Base-by-base conservation (phyloP, 2,329 filamentous ascomycete species). In the Fusarium solani-melongenae region DNA sequence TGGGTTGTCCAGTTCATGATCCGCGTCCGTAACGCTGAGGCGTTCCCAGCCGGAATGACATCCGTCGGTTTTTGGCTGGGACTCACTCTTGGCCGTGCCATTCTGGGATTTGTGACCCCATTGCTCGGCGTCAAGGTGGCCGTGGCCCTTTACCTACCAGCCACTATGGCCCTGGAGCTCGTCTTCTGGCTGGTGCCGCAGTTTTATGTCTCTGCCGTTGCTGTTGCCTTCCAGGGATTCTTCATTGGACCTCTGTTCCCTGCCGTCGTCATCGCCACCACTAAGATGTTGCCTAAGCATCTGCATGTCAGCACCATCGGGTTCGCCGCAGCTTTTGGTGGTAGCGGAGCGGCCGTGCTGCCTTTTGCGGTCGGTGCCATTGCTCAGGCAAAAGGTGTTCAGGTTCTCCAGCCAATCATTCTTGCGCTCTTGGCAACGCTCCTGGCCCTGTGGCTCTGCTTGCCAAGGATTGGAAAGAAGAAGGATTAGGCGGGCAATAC, bases 1-100 rank as follows among this genome's bases (percentile, higher is more conserved):
- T 96, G 94, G 94, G 93, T 96, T 65, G 92, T 95, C 61, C 91
- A 91, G 6, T 96, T 96, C 81, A 96, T 96, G 93, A 91, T 94
- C 29, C 88, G 90, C 36, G 91, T 94, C 7, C 89, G 94, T 7
- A 81, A 91, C n/a, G 93, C 90, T 1, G 87, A 84, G 5, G 83
- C 89, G 0, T 95, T 95, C 74, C 89, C 90, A 0, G 91, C 90
- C 29, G 93, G 93, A 11, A 92, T 96, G 86, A 91, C 91, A 0
- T 91, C 92, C 0, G 94, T 93, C 2, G 93, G 93, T 0, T 96
- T 95, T 81, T 96, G 94, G 94, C 87, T 94, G 22, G 94, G 94
- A 0, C 87, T 96, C 70, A 94, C 93, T 0, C 82, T 94, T 2
- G 94, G 94, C 0, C 86, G 94, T 4, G 83, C 94, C 3, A 80